Evolutionary conservation across 1,284 basidiomycete genomes (phyloP), one percentile per base, ranked within the genome.

Genomic region (Cystobasidiaceae sp.): DNA sequence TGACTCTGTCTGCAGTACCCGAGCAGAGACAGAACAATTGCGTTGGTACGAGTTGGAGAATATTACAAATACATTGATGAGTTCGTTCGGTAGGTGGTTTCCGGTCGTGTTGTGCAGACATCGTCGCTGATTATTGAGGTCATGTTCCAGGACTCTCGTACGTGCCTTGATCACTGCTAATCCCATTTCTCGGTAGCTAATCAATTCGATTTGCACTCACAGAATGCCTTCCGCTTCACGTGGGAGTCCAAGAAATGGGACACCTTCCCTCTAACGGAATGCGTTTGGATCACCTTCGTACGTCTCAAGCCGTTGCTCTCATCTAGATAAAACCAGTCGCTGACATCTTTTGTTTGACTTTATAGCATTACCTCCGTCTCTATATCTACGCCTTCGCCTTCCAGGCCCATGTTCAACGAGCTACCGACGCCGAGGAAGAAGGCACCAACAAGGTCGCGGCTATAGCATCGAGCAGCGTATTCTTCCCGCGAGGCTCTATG

Each of bases 341-440:
- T 17, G 21, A 11, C 23, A 61, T 3, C 23, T n/a, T n/a, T n/a
- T 49, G 4, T 1, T 32, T 49, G 27, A 43, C 67, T 76, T n/a
- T 73, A 28, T 74, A 75, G 67, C 77, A 79, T 58, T 79, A 78
- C 68, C 75, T 77, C 32, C 74, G 78, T 23, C 73, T 79, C n/a
- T 79, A 79, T 67, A 75, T 79, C 2, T 75, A 76, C 6, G 75
- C 74, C 9, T 79, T 79, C 56, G 77, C 77, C 15, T 79, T 79
- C 68, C 78, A 79, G 48, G 78, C 78, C 17, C 77, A 78, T 56
- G 75, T 79, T 2, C 77, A 78, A 67, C 71, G 78, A 37, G 75
- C 64, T 21, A 70, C 66, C 5, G 56, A 60, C 45, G 65, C 59
- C 17, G 46, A 54, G 37, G 41, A 45, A 17, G 49, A 43, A 15